Evolutionary conservation across 1,284 basidiomycete genomes (phyloP).

Genomic region (Microbotryum violaceum): DNA sequence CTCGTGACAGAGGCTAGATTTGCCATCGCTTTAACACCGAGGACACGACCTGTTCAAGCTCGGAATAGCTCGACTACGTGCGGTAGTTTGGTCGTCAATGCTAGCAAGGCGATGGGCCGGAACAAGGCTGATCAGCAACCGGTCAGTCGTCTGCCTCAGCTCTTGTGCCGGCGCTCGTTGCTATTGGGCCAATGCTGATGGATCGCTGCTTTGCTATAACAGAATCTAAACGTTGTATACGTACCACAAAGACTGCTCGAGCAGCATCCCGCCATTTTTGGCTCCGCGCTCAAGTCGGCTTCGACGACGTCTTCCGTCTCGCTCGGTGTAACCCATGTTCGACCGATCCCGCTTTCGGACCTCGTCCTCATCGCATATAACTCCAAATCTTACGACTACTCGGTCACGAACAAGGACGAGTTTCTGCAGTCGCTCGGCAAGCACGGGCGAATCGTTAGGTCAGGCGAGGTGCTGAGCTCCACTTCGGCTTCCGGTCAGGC

Average conservation of each 20-base stretch:
- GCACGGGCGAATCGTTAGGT: slow-evolving; percentile 25
- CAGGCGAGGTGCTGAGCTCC: slow-evolving; percentile 19
- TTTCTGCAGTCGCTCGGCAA: slow-evolving; percentile 12
- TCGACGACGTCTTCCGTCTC: slow-evolving; percentile 1
- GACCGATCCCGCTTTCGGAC: slow-evolving; percentile 37
- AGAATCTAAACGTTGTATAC: no score
- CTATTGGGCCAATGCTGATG: no score
- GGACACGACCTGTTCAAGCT: no score
- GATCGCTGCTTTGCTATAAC: no score
- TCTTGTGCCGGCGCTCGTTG: no score
- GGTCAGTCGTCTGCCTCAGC: no score
- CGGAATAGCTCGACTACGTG: no score
- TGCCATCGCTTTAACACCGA: no score
- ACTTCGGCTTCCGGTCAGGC: neutral
- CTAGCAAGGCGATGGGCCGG: no score
- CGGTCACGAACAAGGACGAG: neutral
- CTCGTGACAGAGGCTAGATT: no score
- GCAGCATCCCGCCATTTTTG: slow-evolving; percentile 12
- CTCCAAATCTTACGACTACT: slow-evolving; percentile 20
- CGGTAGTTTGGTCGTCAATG: no score
- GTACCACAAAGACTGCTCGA: neutral
- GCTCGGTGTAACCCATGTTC: slow-evolving; percentile 32
- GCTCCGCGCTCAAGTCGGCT: neutral
- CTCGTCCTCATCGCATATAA: slow-evolving; percentile 39
- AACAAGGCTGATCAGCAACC: no score